Evolutionary conservation across 2,329 filamentous ascomycete species (phyloP).

Genomic region (Zymoseptoria brevis): DNA sequence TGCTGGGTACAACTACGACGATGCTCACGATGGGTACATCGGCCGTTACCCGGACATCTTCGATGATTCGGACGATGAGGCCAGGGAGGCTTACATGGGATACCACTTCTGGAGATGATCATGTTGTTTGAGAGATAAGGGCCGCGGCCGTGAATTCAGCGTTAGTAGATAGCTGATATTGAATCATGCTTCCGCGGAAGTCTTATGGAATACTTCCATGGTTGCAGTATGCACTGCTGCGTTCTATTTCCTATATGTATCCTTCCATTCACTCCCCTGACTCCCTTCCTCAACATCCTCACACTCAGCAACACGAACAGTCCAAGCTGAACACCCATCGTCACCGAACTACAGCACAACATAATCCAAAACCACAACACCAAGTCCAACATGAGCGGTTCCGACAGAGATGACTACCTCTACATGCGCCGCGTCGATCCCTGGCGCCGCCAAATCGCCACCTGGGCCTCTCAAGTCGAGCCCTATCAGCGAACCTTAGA

Average conservation of each 20-base stretch:
- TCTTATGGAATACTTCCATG: neutral
- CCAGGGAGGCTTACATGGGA: neutral
- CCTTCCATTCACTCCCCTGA: neutral
- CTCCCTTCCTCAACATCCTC: neutral
- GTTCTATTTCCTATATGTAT: neutral
- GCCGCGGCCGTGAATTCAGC: neutral
- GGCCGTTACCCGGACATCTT: neutral
- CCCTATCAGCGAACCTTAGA: neutral
- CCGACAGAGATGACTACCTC: neutral
- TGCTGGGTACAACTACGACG: neutral
- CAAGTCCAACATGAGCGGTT: neutral
- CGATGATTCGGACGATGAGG: neutral
- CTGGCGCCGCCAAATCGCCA: neutral
- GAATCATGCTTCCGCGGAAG: neutral
- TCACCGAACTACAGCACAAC: neutral
- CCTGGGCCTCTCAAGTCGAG: neutral
- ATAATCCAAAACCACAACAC: neutral
- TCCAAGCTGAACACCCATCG: neutral
- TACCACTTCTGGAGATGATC: neutral
- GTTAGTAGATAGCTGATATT: neutral
- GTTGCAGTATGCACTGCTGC: neutral
- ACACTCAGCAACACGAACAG: neutral
- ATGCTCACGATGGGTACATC: neutral
- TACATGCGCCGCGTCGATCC: neutral
- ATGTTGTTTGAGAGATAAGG: neutral